Conservation (phyloP, 176 grass and related monocot species). For the Musa itinerans region DNA sequence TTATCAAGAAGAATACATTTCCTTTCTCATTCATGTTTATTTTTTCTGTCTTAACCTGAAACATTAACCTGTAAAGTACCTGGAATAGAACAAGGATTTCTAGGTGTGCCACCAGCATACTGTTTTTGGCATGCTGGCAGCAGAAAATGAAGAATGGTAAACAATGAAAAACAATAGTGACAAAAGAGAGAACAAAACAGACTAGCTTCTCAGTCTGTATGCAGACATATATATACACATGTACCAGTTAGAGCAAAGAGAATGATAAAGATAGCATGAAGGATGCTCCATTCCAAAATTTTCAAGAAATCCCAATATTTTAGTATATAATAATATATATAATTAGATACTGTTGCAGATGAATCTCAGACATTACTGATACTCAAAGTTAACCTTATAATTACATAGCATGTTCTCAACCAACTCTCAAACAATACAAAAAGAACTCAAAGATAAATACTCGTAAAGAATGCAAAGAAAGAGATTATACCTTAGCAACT, state of each 20-base stretch:
- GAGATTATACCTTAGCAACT: conserved; percentile 91
- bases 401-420: neutral
- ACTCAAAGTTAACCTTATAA: neutral
- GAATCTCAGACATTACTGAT: neutral
- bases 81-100: neutral
- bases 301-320: too few species aligned
- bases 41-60: neutral
- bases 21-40: neutral
- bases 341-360: neutral
- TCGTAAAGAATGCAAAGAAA: conserved; percentile 42
- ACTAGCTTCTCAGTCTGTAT: too few species aligned
- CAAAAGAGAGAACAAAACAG: too few species aligned
- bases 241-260: too few species aligned
- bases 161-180: too few species aligned
- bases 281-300: too few species aligned
- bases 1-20: neutral
- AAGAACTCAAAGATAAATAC: conserved; percentile 41
- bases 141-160: neutral
- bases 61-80: neutral
- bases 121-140: neutral
- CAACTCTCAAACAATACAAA: conserved; percentile 15
- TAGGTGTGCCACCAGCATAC: neutral
- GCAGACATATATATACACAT: too few species aligned
- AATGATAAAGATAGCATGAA: too few species aligned
- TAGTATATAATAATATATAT: neutral